Evolutionary conservation across 1,139 yeast genomes (phyloP).

Genomic region (Lodderomyces jiufengensis): DNA sequence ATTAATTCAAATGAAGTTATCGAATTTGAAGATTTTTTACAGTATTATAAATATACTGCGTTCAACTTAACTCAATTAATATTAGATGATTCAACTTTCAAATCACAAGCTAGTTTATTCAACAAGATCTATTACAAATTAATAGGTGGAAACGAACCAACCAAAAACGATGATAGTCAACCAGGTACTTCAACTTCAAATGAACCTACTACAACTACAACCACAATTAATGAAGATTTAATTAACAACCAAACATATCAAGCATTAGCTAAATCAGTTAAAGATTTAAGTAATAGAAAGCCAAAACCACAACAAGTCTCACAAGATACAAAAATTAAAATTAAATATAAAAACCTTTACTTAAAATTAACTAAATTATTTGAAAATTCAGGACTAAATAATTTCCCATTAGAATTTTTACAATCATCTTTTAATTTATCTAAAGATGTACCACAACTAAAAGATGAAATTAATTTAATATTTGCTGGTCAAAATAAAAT

Average conservation of each 20-base stretch:
- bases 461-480: background rate
- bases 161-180: too few relatives aligned
- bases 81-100: background rate
- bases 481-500: conserved; percentile 2
- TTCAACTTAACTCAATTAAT: conserved; percentile 18
- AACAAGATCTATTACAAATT: background rate
- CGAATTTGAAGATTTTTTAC: conserved; percentile 16
- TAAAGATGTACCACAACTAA: background rate
- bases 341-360: background rate
- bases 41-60: conserved; percentile 30
- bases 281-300: conserved; percentile 1
- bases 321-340: background rate
- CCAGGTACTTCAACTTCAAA: too few relatives aligned
- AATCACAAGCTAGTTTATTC: background rate
- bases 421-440: background rate
- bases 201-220: background rate
- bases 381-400: conserved; percentile 1
- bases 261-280: background rate
- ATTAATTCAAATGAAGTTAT: conserved; percentile 15
- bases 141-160: too few relatives aligned
- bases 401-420: background rate
- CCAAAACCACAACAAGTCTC: background rate
- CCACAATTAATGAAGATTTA: background rate
- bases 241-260: background rate
- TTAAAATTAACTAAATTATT: background rate